Evolutionary conservation across 371 early-diverging fungal species (phyloP), one percentile per base, ranked within the genome.

Genomic region (Mortierella sp.): DNA sequence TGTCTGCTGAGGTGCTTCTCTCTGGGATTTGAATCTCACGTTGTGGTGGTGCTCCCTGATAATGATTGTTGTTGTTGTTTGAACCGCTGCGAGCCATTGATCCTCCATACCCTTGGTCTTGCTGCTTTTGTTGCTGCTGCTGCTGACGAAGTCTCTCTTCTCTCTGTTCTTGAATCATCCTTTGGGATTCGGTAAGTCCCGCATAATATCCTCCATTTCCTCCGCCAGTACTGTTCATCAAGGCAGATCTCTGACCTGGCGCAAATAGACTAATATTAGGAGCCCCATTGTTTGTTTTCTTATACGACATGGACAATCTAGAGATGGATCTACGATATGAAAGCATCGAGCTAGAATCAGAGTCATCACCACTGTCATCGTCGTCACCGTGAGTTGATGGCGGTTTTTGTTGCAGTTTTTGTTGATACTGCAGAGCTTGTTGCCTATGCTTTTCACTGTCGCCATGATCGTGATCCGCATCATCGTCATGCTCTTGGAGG

Each of bases 381-480:
- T 76, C 83, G 37, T 66, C 78, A 9, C 68, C 83, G 63, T 72
- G 71, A 39, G 65, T 51, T 28, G 84, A 73, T 0, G 81, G 75
- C 18, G 73, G 84, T 60, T 73, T 73, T 18, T 85, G 83, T 35
- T 85, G 85, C 18, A 83, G 72, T 59, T 73, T 67, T 72, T 59
- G 83, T 57, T 69, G 85, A 73, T 61, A 85, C 64, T 64, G 81
- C 58, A 55, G 69, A 69, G 73, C 78, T 71, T 87, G 80, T 66
- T 85, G 69, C 67, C 79, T 64, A 57, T 77, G 73, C 58, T 83
- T 54, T 67, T 75, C 68, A 35, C 32, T 24, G 18, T 68, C 68
- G 11, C 28, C 51, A 39, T 68, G 66, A 9, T 66, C 69, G 11
- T 30, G 63, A 6, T 66, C 70, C 18, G 63, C 58, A 30, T 74